Conservation (phyloP, 1,284 basidiomycete genomes). For the Cryptococcus neoformans region DNA sequence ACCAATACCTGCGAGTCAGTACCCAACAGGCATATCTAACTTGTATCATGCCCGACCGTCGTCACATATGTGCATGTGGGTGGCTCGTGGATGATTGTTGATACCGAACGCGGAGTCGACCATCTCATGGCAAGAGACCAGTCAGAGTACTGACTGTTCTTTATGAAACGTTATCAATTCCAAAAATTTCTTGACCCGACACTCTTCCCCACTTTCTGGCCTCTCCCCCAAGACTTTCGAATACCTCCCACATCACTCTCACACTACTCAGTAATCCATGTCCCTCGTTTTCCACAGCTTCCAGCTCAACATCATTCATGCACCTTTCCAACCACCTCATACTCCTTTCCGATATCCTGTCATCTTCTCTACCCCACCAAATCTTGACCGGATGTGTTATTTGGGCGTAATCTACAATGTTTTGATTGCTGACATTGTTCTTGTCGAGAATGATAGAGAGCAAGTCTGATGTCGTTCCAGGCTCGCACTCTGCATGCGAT, state of each 20-base stretch:
- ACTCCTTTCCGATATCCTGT: conserved; percentile 17
- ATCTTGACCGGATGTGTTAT: conserved; percentile 77
- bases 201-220: conserved; percentile 1
- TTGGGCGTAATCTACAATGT: conserved; percentile 50
- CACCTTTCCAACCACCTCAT: conserved; percentile 78
- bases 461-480: conserved; percentile 86
- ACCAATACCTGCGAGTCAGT: too few relatives aligned
- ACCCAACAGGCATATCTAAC: too few relatives aligned
- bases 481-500: conserved; percentile 88
- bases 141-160: too few relatives aligned
- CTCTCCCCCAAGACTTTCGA: conserved; percentile 58
- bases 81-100: too few relatives aligned
- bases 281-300: conserved; percentile 80
- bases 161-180: too few relatives aligned
- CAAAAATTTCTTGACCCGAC: too few relatives aligned
- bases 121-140: too few relatives aligned
- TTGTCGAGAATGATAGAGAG: conserved; percentile 80
- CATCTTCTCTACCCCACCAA: conserved; percentile 78
- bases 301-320: conserved; percentile 63
- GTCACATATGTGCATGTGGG: too few relatives aligned
- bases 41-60: too few relatives aligned
- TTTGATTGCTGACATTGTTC: conserved; percentile 25
- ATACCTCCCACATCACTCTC: conserved; percentile 78
- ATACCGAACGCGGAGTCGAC: too few relatives aligned
- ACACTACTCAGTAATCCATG: conserved; percentile 91